Percentiles rank a stretch among this genome's conserved stretches.
phyloP scores from a whole-genome alignment of 1,139 yeast species.

The Yamadazyma jaroonii region DNA sequence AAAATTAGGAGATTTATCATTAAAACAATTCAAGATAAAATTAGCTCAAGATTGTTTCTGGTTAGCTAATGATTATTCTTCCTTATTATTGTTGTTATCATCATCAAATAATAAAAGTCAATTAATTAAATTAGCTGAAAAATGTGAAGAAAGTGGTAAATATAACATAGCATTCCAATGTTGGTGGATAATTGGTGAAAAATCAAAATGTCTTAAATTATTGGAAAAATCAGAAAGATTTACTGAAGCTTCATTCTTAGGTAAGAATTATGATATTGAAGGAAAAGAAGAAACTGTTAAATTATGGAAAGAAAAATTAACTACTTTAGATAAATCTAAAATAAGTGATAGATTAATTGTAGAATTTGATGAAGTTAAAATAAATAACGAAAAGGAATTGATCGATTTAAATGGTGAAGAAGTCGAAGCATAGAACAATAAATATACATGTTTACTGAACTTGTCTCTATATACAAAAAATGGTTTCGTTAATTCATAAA shows the following conservation, averaged over 20 bases:
- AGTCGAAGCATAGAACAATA: slow-evolving; percentile 1
- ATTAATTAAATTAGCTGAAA: slow-evolving; percentile 58
- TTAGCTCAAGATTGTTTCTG: slow-evolving; percentile 81
- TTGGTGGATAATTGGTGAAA: slow-evolving; percentile 81
- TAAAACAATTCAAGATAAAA: slow-evolving; percentile 73
- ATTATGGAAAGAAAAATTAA: slow-evolving; percentile 65
- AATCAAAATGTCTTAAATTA: slow-evolving; percentile 60
- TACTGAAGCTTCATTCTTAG: slow-evolving; percentile 84
- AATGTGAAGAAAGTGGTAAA: slow-evolving; percentile 69
- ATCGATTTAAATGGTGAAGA: slow-evolving; percentile 6
- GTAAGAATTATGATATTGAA: slow-evolving; percentile 65
- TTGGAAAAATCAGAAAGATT: slow-evolving; percentile 67
- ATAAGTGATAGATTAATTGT: slow-evolving; percentile 59
- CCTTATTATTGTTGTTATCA: slow-evolving; percentile 78
- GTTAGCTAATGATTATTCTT: slow-evolving; percentile 77
- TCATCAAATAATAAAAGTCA: slow-evolving; percentile 70
- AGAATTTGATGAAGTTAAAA: slow-evolving; percentile 27
- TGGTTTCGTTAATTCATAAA: slow-evolving; percentile 10
- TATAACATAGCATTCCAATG: slow-evolving; percentile 92
- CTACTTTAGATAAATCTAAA: slow-evolving; percentile 47
- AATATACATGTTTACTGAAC: not conserved
- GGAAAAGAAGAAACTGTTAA: slow-evolving; percentile 41
- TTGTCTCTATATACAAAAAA: not conserved
- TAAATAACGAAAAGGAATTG: slow-evolving; percentile 13
- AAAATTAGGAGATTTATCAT: slow-evolving; percentile 83